Percentiles rank a stretch among this genome's conserved stretches.
phyloP scores from a whole-genome alignment of 73 alveolate species.

The Vitrella brassicaformis region DNA sequence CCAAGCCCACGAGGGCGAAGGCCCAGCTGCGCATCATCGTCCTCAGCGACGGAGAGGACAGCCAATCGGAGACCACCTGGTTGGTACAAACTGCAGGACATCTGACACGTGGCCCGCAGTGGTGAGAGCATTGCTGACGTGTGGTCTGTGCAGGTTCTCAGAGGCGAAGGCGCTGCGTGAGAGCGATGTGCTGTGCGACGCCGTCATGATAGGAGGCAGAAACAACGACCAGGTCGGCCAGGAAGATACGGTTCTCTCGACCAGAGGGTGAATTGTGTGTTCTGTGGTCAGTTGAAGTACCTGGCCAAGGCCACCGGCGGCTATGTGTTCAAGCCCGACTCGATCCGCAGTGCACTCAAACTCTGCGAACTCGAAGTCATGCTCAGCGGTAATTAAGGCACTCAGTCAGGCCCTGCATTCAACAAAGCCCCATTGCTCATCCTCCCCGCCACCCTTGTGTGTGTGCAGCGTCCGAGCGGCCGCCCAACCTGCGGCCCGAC shows the following conservation, averaged over 20 bases:
- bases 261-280: no score
- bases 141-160: no score
- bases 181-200: not conserved
- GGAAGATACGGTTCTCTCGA: no score
- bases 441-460: not conserved
- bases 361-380: not conserved
- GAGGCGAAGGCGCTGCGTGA: not conserved
- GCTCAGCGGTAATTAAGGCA: no score
- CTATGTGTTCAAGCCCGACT: not conserved
- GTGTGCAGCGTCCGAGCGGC: not conserved
- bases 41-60: conserved; percentile 50
- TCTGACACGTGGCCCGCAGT: no score
- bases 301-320: not conserved
- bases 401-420: no score
- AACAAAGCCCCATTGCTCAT: not conserved
- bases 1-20: conserved; percentile 2
- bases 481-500: not conserved
- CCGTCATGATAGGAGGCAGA: not conserved
- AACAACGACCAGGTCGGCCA: no score
- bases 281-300: not conserved
- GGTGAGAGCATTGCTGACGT: no score
- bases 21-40: conserved; percentile 34
- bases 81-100: no score
- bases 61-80: not conserved
- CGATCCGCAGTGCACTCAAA: not conserved